phyloP scores from a whole-genome alignment of 169 alveolate genomes.

The Prorocentrum cordatum region DNA sequence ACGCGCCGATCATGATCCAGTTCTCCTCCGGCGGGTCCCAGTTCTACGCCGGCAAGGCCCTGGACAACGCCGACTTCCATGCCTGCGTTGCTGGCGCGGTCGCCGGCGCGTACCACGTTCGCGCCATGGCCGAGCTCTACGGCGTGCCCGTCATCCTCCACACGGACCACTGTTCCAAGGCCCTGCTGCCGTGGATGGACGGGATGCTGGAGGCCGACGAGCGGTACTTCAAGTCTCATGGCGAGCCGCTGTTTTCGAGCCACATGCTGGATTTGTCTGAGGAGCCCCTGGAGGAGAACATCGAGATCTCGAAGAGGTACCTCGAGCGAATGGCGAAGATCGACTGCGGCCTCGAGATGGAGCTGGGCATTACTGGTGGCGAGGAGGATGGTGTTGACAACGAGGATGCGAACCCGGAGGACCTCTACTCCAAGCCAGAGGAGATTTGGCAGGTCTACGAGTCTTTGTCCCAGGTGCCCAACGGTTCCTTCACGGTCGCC shows the following conservation, averaged over 20 bases:
- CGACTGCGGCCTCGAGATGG: conserved; percentile 53
- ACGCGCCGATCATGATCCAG: conserved; percentile 51
- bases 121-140: conserved; percentile 48
- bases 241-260: conserved; percentile 32
- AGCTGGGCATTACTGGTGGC: conserved; percentile 50
- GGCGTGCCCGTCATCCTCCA: conserved; percentile 70
- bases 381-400: conserved; percentile 69
- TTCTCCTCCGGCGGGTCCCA: conserved; percentile 40
- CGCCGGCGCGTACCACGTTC: conserved; percentile 63
- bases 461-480: conserved; percentile 1
- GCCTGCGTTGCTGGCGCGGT: conserved; percentile 66
- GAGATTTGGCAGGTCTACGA: conserved; percentile 60
- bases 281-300: conserved; percentile 65
- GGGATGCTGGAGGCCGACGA: conserved; percentile 63
- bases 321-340: conserved; percentile 64
- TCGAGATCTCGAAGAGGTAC: conserved; percentile 57
- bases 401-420: conserved; percentile 19
- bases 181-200: conserved; percentile 62
- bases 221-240: conserved; percentile 46
- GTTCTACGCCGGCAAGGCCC: conserved; percentile 52
- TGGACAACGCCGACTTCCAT: conserved; percentile 44
- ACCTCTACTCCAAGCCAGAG: conserved; percentile 63
- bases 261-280: conserved; percentile 55
- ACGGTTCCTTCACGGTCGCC: conserved; percentile 53
- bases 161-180: conserved; percentile 69